These are phyloP conservation scores for Stephanodiscus minutulus DNA, from an alignment of 108 stramenopile genomes.

Conservation along the genomic window DNA sequence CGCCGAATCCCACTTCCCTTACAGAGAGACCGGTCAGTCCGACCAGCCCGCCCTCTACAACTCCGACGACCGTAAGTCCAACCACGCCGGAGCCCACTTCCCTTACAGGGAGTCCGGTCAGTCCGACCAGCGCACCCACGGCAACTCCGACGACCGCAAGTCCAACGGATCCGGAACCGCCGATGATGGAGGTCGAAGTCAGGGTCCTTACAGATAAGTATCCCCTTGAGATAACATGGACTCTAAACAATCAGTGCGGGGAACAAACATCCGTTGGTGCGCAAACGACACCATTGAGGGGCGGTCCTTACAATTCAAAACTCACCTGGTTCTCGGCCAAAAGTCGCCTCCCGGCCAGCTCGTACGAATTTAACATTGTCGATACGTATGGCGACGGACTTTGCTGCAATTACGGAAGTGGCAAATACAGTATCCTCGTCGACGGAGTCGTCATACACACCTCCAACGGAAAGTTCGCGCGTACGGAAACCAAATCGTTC, in stretches of 20 bases:
- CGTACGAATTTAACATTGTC: constrained; percentile 16
- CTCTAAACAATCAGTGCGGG: constrained; percentile 4
- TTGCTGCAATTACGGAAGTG: constrained; percentile 36
- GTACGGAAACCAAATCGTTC: constrained; percentile 11
- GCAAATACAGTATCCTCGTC: constrained; percentile 14
- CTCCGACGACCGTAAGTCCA: too few relatives aligned
- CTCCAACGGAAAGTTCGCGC: constrained; percentile 23
- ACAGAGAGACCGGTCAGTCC: not conserved
- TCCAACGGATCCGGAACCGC: not conserved
- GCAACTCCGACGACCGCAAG: not conserved
- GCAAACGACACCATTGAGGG: too few relatives aligned
- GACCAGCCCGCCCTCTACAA: not conserved
- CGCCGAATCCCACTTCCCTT: not conserved
- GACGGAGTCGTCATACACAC: constrained; percentile 2
- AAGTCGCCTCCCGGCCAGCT: not conserved
- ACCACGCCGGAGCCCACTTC: too few relatives aligned
- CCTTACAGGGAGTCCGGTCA: too few relatives aligned
- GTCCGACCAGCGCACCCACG: too few relatives aligned
- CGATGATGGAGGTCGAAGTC: not conserved
- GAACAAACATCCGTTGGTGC: too few relatives aligned
- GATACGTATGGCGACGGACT: constrained; percentile 39
- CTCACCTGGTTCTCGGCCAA: not conserved
- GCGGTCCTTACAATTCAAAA: too few relatives aligned
- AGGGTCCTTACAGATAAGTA: not conserved
- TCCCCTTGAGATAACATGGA: constrained; percentile 9